A percentile compares a stretch with the other conserved stretches of the same genome.
Conservation (phyloP, 176 grass and related monocot species). For the Carex parvula region DNA sequence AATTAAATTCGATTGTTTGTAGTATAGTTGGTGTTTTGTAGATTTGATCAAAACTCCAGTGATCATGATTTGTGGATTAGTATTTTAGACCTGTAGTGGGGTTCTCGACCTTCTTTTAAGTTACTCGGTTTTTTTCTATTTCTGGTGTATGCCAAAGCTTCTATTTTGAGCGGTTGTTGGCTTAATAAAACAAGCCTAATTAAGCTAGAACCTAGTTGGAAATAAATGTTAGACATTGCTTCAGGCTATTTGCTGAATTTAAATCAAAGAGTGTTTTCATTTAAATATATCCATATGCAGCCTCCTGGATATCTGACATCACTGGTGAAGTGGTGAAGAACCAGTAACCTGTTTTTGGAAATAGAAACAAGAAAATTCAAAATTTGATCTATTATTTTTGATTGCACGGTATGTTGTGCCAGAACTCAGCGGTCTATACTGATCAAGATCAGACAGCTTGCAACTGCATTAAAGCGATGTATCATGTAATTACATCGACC, state of each 20-base stretch:
- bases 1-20: neutral
- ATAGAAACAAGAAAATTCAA: too few species aligned
- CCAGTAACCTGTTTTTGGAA: neutral
- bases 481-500: too few species aligned
- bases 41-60: constrained; percentile 7
- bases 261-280: neutral
- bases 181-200: neutral
- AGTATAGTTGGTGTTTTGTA: neutral
- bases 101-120: neutral
- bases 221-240: constrained; percentile 5
- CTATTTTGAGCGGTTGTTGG: neutral
- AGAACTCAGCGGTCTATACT: too few species aligned
- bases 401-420: too few species aligned
- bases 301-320: neutral
- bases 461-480: too few species aligned
- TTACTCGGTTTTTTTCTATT: constrained; percentile 7
- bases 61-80: constrained; percentile 1
- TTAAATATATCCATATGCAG: neutral
- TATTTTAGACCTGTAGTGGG: neutral
- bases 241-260: neutral
- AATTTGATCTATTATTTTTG: too few species aligned
- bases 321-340: neutral
- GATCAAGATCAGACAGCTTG: too few species aligned
- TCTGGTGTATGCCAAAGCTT: neutral
- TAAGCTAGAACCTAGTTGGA: neutral